Evolutionary conservation across 116 monocot species (phyloP).

Genomic region (Cymodocea nodosa): DNA sequence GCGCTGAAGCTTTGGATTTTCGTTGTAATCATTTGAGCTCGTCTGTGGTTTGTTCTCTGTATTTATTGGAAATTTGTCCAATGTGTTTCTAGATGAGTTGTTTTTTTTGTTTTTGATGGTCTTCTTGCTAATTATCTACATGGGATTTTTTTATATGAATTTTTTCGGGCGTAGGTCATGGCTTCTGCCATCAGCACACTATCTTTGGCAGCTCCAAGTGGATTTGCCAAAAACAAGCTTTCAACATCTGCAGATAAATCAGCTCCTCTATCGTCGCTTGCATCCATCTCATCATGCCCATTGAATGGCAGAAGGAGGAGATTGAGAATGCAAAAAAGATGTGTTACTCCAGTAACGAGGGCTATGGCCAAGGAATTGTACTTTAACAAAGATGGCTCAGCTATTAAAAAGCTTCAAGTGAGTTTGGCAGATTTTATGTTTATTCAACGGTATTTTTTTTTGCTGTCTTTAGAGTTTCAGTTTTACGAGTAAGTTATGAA

Average conservation of each 20-base stretch:
- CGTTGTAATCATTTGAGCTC: too few species aligned
- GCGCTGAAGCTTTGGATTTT: too few species aligned
- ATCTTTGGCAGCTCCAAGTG: slow-evolving; percentile 19
- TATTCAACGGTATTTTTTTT: background rate
- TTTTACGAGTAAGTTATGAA: background rate
- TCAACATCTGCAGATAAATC: slow-evolving; percentile 11
- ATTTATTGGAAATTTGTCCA: background rate
- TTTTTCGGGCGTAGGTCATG: slow-evolving; percentile 1
- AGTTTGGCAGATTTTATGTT: background rate
- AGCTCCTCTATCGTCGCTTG: slow-evolving; percentile 20
- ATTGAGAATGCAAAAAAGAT: slow-evolving; percentile 12
- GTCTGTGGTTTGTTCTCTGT: background rate
- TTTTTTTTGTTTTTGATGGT: background rate
- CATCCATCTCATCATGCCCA: slow-evolving; percentile 26
- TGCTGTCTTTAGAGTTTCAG: background rate
- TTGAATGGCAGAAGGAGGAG: slow-evolving; percentile 8
- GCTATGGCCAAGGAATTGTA: slow-evolving; percentile 58
- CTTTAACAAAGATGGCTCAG: slow-evolving; percentile 64
- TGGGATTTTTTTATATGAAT: background rate
- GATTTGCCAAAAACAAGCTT: slow-evolving; percentile 10
- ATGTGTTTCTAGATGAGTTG: background rate
- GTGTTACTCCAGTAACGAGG: slow-evolving; percentile 6
- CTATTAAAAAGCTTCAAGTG: slow-evolving; percentile 52
- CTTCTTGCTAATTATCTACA: background rate
- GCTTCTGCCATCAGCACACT: slow-evolving; percentile 32